phyloP scores from a whole-genome alignment of 805 yeast species.

The Scheffersomyces coipomensis region DNA sequence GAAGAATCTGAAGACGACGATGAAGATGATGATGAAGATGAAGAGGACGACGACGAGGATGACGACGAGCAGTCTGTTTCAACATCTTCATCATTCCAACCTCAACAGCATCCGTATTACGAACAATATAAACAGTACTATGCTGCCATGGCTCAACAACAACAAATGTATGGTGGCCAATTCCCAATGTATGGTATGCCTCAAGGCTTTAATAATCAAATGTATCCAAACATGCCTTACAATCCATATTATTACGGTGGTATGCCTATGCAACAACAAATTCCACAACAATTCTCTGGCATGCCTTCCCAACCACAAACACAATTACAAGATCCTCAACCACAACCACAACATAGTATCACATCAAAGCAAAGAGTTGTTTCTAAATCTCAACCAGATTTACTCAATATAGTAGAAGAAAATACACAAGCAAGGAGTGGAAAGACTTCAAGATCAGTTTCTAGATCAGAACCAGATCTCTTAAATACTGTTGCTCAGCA shows the following conservation, averaged over 20 bases:
- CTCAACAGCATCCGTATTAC: slow-evolving; percentile 28
- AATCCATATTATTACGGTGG: background rate
- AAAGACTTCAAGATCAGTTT: background rate
- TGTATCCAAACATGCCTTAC: background rate
- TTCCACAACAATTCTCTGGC: background rate
- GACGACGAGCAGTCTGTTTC: slow-evolving; percentile 9
- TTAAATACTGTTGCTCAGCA: background rate
- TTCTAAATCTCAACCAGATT: background rate
- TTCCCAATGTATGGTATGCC: slow-evolving; percentile 8
- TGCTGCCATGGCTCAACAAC: slow-evolving; percentile 20
- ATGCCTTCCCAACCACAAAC: background rate
- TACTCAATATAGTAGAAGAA: background rate
- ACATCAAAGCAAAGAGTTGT: background rate
- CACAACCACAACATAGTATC: slow-evolving; percentile 7
- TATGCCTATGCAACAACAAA: background rate
- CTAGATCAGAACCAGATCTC: background rate
- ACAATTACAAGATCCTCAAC: slow-evolving; percentile 4
- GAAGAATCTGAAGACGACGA: slow-evolving; percentile 8
- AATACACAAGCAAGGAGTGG: too few relatives aligned
- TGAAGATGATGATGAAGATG: slow-evolving; percentile 11
- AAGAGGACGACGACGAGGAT: slow-evolving; percentile 7
- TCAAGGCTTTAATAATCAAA: background rate
- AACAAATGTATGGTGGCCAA: slow-evolving; percentile 6
- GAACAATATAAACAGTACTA: slow-evolving; percentile 40
- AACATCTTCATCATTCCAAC: slow-evolving; percentile 5